Conservation (phyloP, 108 stramenopile species). For the Stephanodiscus minutulus region DNA sequence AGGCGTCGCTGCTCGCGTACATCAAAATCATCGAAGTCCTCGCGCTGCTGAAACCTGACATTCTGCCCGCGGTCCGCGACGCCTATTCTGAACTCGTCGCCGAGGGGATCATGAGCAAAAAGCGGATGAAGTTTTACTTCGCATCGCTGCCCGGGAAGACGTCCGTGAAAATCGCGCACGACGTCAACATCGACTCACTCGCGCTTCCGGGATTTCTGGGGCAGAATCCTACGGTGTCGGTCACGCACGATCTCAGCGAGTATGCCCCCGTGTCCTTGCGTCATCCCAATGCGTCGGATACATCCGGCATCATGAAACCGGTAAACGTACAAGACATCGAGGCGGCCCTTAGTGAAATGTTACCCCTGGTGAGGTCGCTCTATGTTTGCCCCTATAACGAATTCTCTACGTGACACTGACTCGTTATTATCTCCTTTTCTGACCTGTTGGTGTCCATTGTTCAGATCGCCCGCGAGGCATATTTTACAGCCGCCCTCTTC, state of each 20-base stretch:
- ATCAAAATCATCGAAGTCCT: constrained; percentile 86
- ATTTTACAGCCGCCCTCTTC: constrained; percentile 88
- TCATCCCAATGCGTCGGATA: constrained; percentile 35
- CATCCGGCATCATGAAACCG: constrained; percentile 52
- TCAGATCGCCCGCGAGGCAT: constrained; percentile 87
- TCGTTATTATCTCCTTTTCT: neutral
- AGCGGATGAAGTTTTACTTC: constrained; percentile 87
- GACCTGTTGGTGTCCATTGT: neutral
- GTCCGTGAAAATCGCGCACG: constrained; percentile 58
- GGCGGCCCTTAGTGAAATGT: constrained; percentile 69
- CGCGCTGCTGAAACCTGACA: constrained; percentile 79
- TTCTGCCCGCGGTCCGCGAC: constrained; percentile 81
- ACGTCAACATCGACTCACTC: constrained; percentile 34
- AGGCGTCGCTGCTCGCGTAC: constrained; percentile 82
- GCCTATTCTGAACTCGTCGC: constrained; percentile 86
- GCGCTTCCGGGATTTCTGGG: constrained; percentile 17
- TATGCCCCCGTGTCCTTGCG: constrained; percentile 58
- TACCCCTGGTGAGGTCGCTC: constrained; percentile 53
- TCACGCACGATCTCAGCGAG: constrained; percentile 72
- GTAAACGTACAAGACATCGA: constrained; percentile 81
- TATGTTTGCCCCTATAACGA: neutral
- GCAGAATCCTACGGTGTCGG: constrained; percentile 41
- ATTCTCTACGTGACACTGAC: neutral
- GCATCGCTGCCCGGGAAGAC: constrained; percentile 81
- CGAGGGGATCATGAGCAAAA: constrained; percentile 88